A percentile compares a stretch with the other conserved stretches of the same genome.
phyloP scores from a whole-genome alignment of 768 basidiomycete genomes.

The Favolaschia claudopus region DNA sequence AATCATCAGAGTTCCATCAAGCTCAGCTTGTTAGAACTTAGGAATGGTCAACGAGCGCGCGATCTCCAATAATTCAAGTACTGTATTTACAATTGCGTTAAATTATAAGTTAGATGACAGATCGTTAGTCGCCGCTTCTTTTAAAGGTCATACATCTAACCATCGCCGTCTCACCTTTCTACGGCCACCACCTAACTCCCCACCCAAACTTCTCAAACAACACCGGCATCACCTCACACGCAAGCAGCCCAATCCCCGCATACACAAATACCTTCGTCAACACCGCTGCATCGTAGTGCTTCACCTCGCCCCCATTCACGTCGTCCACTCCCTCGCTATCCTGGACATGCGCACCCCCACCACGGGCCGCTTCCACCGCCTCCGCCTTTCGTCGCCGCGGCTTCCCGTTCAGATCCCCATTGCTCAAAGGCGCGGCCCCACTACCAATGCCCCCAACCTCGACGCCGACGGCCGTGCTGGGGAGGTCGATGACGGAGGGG shows the following conservation, averaged over 20 bases:
- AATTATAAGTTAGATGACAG: too few relatives aligned
- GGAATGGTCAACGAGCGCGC: too few relatives aligned
- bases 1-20: too few relatives aligned
- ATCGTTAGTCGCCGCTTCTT: too few relatives aligned
- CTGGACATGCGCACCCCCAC: slow-evolving; percentile 30
- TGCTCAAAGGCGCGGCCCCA: slow-evolving; percentile 34
- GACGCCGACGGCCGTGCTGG: slow-evolving; percentile 52
- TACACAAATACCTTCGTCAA: slow-evolving; percentile 93
- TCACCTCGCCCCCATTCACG: slow-evolving; percentile 81
- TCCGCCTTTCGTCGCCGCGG: slow-evolving; percentile 17
- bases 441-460: slow-evolving; percentile 55
- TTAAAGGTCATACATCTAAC: background rate
- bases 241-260: slow-evolving; percentile 80
- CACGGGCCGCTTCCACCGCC: slow-evolving; percentile 38
- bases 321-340: slow-evolving; percentile 47
- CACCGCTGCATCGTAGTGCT: slow-evolving; percentile 16
- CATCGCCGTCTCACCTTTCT: slow-evolving; percentile 19
- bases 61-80: too few relatives aligned
- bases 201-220: slow-evolving; percentile 74
- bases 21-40: too few relatives aligned
- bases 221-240: slow-evolving; percentile 67
- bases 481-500: slow-evolving; percentile 87
- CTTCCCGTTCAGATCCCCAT: slow-evolving; percentile 27
- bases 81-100: too few relatives aligned
- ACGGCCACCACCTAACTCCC: slow-evolving; percentile 58